These are phyloP conservation scores for Saccharomyces eubayanus DNA, from an alignment of 805 yeast genomes.

Conservation along the genomic window DNA sequence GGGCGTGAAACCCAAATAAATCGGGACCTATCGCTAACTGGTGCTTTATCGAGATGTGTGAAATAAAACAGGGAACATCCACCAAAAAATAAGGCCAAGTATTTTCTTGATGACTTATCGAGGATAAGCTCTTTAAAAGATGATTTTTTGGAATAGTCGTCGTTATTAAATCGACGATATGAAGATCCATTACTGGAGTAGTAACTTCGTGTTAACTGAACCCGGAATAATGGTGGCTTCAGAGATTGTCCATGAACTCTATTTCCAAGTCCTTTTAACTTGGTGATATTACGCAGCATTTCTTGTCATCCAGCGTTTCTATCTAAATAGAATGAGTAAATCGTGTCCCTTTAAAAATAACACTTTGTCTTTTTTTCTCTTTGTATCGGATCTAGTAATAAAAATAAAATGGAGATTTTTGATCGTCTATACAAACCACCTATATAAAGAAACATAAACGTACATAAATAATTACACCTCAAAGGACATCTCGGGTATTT, in stretches of 20 bases:
- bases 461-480: not conserved
- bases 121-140: slow-evolving; percentile 9
- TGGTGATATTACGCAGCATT: not conserved
- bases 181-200: not conserved
- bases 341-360: not conserved
- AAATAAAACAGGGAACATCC: slow-evolving; percentile 34
- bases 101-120: slow-evolving; percentile 28
- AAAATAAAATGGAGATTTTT: not conserved
- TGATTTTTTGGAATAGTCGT: slow-evolving; percentile 5
- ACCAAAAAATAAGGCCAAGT: slow-evolving; percentile 30
- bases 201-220: not conserved
- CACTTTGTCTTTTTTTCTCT: not conserved
- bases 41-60: slow-evolving; percentile 66
- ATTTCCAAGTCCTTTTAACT: not conserved
- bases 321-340: not conserved
- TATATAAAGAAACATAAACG: slow-evolving; percentile 8
- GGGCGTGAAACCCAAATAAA: slow-evolving; percentile 64
- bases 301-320: not conserved
- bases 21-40: slow-evolving; percentile 64
- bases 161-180: slow-evolving; percentile 19
- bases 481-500: not conserved
- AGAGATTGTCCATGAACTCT: not conserved
- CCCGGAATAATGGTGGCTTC: not conserved
- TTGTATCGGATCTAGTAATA: not conserved
- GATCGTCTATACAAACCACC: slow-evolving; percentile 1